These are phyloP conservation scores for Didymella pinodella DNA, from an alignment of 2,329 filamentous ascomycete genomes.

Conservation along the genomic window DNA sequence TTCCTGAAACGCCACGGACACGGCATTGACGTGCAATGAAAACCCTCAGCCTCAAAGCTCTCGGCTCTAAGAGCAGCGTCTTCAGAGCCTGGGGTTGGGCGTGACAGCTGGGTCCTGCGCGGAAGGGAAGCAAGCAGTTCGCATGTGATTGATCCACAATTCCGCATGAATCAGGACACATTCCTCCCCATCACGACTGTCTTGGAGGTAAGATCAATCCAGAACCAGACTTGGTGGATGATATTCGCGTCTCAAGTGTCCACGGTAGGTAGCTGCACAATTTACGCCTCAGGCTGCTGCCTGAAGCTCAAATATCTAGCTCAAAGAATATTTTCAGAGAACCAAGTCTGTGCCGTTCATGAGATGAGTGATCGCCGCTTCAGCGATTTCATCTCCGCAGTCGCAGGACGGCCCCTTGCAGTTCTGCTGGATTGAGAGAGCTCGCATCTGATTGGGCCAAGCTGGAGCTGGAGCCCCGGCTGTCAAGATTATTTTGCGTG, in stretches of 20 bases:
- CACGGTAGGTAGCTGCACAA: no score
- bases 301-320: background rate
- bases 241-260: no score
- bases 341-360: conserved; percentile 6
- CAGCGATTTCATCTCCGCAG: conserved; percentile 19
- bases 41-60: background rate
- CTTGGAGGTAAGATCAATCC: background rate
- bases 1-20: background rate
- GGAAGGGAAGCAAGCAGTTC: background rate
- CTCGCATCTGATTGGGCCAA: conserved; percentile 9
- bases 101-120: background rate
- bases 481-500: background rate
- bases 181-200: background rate
- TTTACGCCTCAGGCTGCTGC: background rate
- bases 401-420: conserved; percentile 16
- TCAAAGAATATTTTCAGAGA: background rate
- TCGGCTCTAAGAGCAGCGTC: conserved; percentile 2
- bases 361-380: conserved; percentile 16
- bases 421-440: conserved; percentile 9
- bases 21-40: conserved; percentile 10
- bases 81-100: background rate
- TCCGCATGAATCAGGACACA: background rate
- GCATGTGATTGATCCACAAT: conserved; percentile 5
- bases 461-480: conserved; percentile 3
- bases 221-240: no score